phyloP scores from a whole-genome alignment of 2,329 filamentous ascomycete genomes.

The Penicillium concentricum region DNA sequence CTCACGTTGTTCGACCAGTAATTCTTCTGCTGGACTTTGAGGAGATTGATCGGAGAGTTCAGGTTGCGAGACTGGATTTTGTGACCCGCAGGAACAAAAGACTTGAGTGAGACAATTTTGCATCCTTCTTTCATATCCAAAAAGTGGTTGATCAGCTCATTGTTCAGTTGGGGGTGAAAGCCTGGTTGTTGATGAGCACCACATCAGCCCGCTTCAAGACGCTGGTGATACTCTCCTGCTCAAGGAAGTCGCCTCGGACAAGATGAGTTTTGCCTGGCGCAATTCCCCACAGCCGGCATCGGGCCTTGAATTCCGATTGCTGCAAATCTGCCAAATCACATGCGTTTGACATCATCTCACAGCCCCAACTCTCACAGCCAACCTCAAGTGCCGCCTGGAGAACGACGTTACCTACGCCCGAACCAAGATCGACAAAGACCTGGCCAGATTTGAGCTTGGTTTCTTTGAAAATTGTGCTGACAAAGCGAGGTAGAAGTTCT shows the following conservation, averaged over 20 bases:
- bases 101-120: constrained; percentile 86
- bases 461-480: constrained; percentile 76
- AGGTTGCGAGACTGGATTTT: constrained; percentile 71
- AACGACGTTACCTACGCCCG: constrained; percentile 93
- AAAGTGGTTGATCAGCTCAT: constrained; percentile 81
- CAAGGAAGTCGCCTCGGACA: constrained; percentile 79
- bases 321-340: constrained; percentile 79
- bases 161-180: constrained; percentile 84
- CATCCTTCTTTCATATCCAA: constrained; percentile 88
- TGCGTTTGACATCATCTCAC: constrained; percentile 92
- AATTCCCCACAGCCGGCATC: constrained; percentile 87
- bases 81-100: constrained; percentile 79
- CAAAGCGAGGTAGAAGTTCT: constrained; percentile 81
- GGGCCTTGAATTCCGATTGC: constrained; percentile 76
- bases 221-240: constrained; percentile 66
- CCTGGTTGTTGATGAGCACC: constrained; percentile 97
- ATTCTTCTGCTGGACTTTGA: constrained; percentile 71
- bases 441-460: constrained; percentile 76
- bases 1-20: constrained; percentile 74
- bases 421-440: constrained; percentile 91
- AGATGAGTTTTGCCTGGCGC: constrained; percentile 75
- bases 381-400: constrained; percentile 90
- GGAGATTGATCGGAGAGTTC: constrained; percentile 76
- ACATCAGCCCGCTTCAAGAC: constrained; percentile 84
- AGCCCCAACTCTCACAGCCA: constrained; percentile 93